Evolutionary conservation across 129 eudicot genomes (phyloP).

Genomic region (Kitagawia praeruptora): DNA sequence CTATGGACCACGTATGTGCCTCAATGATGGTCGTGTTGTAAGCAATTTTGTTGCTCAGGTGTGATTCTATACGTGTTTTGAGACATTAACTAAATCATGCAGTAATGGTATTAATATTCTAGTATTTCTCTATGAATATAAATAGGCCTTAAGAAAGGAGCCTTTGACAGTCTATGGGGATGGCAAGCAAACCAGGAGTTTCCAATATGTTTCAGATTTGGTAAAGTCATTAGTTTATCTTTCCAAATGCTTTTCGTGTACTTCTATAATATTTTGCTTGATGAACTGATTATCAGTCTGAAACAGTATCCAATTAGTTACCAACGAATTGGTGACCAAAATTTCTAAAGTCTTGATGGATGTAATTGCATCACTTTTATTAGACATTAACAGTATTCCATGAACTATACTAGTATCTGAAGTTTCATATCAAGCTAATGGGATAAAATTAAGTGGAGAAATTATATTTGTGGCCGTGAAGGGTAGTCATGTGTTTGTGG

Average conservation of each 20-base stretch:
- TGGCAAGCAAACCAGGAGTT: constrained; percentile 81
- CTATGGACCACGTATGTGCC: constrained; percentile 11
- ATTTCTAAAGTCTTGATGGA: not conserved
- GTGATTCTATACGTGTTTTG: not conserved
- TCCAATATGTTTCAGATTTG: constrained; percentile 81
- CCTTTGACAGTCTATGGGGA: constrained; percentile 84
- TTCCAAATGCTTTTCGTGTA: not conserved
- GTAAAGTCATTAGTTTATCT: constrained; percentile 19
- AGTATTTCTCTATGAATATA: constrained; percentile 5
- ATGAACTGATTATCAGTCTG: not conserved
- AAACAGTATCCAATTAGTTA: not conserved
- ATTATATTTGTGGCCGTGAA: not conserved
- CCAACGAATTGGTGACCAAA: not conserved
- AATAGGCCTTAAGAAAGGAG: constrained; percentile 77
- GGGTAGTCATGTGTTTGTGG: not conserved
- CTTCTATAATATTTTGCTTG: not conserved
- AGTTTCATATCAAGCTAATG: not conserved
- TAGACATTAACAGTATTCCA: not conserved
- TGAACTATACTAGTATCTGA: not conserved
- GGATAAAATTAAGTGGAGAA: not conserved
- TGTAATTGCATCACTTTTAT: not conserved
- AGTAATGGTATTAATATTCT: not conserved
- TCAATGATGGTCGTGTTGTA: constrained; percentile 9
- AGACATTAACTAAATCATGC: not conserved
- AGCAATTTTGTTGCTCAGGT: constrained; percentile 89